Evolutionary conservation across 179 eudicot species (phyloP), one percentile per base, ranked within the genome.

Genomic region (Nepenthes alata): DNA sequence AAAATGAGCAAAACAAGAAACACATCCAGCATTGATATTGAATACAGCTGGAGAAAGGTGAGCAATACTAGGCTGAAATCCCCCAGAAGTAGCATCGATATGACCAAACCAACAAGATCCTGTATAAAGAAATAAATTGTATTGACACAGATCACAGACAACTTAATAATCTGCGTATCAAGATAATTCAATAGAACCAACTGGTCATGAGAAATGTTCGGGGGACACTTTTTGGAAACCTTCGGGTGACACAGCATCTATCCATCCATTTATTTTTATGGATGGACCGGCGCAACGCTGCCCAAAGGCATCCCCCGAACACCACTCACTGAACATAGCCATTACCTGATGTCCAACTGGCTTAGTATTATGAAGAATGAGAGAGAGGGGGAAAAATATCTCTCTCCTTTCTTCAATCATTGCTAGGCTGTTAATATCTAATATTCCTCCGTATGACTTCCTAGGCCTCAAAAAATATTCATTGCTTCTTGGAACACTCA

Each of bases 21-120:
- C 57, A 87, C 88, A 66, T 79, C 87, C 75, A 75, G 58, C 87
- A 90, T 54, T 5, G 99, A 94, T 60, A 82, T 77, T 55, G 99
- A 90, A 79, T 83, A 94, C 49, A 94, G 79, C 89, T 87, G 99
- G 71, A 94, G 96, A 69, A 87, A 81, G 25, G 87, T 76, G 58
- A 94, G 96, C 77, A 94, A 72, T 57, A 94, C 99, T 74, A 94
- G 67, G 81, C 94, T 90, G 76, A 94, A 83, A 77, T 94, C 99
- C 72, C 89, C 99, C 39, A 94, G 70, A 51, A 94, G 78, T 53
- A 94, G 74, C 64, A 94, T 66, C 11, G 97, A 90, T 66, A 94
- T 90, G 67, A 87, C 82, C 85, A 94, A 74, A 41, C 99, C 99
- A 67, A 94, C 96, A 74, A 94, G 87, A 78, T 94, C 99, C 99